These are phyloP conservation scores for Aspergillus olivimuriae DNA, from an alignment of 495 filamentous ascomycete genomes.

Conservation along the genomic window DNA sequence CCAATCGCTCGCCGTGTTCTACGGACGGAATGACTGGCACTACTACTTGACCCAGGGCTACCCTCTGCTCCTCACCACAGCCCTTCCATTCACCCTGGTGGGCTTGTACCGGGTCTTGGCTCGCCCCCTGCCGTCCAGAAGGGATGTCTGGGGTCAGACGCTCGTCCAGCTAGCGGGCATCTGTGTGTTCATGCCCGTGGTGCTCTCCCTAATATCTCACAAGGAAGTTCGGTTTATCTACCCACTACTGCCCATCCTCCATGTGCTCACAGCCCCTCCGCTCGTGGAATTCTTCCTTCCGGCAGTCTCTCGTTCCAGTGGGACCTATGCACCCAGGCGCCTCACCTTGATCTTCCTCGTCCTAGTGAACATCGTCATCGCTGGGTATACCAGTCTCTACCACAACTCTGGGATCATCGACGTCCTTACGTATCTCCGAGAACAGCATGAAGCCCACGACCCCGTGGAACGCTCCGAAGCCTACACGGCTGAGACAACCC, in stretches of 20 bases:
- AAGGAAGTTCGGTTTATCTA: slow-evolving; percentile 99
- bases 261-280: slow-evolving; percentile 67
- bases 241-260: slow-evolving; percentile 79
- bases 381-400: slow-evolving; percentile 62
- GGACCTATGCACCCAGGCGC: slow-evolving; percentile 36
- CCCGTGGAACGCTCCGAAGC: slow-evolving; percentile 3
- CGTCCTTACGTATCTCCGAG: slow-evolving; percentile 66
- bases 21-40: slow-evolving; percentile 85
- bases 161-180: slow-evolving; percentile 54
- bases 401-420: slow-evolving; percentile 75
- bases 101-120: slow-evolving; percentile 54
- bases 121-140: slow-evolving; percentile 20
- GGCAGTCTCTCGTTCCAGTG: slow-evolving; percentile 24
- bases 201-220: slow-evolving; percentile 78
- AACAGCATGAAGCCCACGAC: slow-evolving; percentile 55
- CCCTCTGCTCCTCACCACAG: slow-evolving; percentile 79
- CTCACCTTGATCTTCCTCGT: slow-evolving; percentile 53
- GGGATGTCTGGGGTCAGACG: slow-evolving; percentile 27
- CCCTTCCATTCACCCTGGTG: slow-evolving; percentile 64
- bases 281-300: slow-evolving; percentile 59
- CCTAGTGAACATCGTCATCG: slow-evolving; percentile 61
- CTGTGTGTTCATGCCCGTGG: slow-evolving; percentile 50
- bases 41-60: slow-evolving; percentile 91
- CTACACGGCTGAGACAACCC: background rate
- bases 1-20: slow-evolving; percentile 81